Base-by-base conservation (phyloP, 2,329 filamentous ascomycete genomes). In the Botrytis fabae region DNA sequence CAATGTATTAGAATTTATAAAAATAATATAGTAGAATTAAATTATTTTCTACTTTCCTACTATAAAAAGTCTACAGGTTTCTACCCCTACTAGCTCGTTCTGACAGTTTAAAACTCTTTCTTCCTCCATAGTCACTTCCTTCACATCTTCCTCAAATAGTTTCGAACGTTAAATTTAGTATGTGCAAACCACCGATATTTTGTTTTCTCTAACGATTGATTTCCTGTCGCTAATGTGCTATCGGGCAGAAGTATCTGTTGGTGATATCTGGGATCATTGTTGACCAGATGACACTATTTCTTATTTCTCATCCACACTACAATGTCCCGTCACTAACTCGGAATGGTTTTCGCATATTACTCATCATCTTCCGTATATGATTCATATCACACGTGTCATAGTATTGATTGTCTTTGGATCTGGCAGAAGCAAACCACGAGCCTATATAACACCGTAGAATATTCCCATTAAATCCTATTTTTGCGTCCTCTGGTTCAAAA, bases 351-450 rank as follows among this genome's bases (percentile, higher is more conserved):
- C 42, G 8, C 16, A 63, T 25, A 12, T 42, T 44, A 32, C 25
- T 63, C 40, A 63, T 42, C 28, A n/a, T 44, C 10, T 44, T 40
- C 7, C 9, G 38, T 12, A n/a, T 20, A 44, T 62, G 38, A 44
- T 63, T 63, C 60, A 42, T 28, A 44, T 5, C 12, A n/a, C 38
- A 54, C 0, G 51, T 54, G 14, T 8, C 4, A 28, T 28, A 1
- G 9, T 9, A 7, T 28, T 28, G n/a, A 54, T 18, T 28, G n/a
- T 16, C 10, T 54, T 28, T n/a, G n/a, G 28, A 28, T 44, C 25
- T 28, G 1, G 12, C 0, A 40, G 18, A 28, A 16, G n/a, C 25
- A 44, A 63, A 63, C 7, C 5, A 16, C 0, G 5, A 10, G 0
- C 8, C 1, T 44, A 32, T 20, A 44, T 28, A 32, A 3, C 10